A percentile compares a stretch with the other conserved stretches of the same genome.
Conservation (phyloP, 257 asterid genomes). For the Eustoma russellianum region DNA sequence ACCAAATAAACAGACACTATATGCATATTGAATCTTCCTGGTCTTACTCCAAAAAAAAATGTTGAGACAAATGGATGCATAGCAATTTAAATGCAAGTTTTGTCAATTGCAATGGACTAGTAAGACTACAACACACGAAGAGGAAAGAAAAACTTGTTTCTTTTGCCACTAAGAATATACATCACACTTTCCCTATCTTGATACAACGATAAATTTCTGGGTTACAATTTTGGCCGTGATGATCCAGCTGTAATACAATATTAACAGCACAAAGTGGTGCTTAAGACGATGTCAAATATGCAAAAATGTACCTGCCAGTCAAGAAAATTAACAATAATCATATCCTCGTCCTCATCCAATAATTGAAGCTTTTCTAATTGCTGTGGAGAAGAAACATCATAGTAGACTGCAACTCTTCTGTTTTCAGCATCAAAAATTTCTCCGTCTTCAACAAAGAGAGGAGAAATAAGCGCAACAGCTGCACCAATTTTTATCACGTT, state of each 20-base stretch:
- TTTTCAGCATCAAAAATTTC: constrained; percentile 37
- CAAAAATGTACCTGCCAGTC: constrained; percentile 61
- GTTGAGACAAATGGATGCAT: background rate
- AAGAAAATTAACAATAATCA: constrained; percentile 48
- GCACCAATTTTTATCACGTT: constrained; percentile 19
- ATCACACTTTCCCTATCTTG: too few relatives aligned
- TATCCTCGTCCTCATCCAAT: constrained; percentile 36
- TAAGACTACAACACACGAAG: too few relatives aligned
- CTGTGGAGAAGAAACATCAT: constrained; percentile 57
- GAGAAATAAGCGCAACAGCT: constrained; percentile 58
- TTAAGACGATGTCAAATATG: too few relatives aligned
- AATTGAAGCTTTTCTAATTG: constrained; percentile 51
- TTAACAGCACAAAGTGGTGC: too few relatives aligned
- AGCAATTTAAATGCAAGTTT: background rate
- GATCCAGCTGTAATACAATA: too few relatives aligned
- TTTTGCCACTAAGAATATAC: too few relatives aligned
- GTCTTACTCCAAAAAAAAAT: background rate
- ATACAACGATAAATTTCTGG: too few relatives aligned
- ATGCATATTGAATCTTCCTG: background rate
- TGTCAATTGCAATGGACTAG: too few relatives aligned
- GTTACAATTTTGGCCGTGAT: too few relatives aligned
- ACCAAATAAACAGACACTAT: background rate
- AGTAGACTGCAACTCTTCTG: constrained; percentile 39
- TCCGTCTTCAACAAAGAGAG: constrained; percentile 61
- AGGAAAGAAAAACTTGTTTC: too few relatives aligned